Conservation (phyloP, 23 red algal genomes). For the Porphyridium purpureum region DNA sequence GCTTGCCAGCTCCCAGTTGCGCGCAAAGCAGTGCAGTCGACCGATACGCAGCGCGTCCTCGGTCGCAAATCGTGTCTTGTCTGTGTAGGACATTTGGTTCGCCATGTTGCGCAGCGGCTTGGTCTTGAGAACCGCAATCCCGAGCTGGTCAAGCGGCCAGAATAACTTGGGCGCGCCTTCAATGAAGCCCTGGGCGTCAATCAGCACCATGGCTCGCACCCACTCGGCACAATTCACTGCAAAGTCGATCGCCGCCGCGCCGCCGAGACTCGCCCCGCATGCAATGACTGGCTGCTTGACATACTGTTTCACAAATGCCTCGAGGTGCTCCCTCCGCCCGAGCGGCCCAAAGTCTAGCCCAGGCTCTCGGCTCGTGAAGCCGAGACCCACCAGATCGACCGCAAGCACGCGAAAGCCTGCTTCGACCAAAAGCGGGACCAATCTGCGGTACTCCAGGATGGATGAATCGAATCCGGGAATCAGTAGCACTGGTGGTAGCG, state of each 20-base stretch:
- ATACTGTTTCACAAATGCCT: too few relatives aligned
- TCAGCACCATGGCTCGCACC: not conserved
- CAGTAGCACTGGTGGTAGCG: not conserved
- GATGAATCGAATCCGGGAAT: conserved; percentile 2
- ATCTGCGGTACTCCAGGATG: not conserved
- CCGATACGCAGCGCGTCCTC: not conserved
- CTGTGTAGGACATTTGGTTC: not conserved
- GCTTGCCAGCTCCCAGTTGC: not conserved
- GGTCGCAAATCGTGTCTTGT: not conserved
- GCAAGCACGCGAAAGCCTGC: not conserved
- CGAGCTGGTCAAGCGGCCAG: not conserved
- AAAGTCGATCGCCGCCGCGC: not conserved
- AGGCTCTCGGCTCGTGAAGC: not conserved
- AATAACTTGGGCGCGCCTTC: not conserved
- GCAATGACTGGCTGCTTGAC: too few relatives aligned
- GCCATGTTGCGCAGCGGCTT: not conserved
- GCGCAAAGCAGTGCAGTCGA: not conserved
- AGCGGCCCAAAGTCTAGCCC: not conserved
- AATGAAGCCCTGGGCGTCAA: not conserved
- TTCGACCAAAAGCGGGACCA: not conserved
- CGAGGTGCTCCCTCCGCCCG: too few relatives aligned
- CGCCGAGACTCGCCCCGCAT: not conserved
- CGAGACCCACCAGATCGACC: not conserved
- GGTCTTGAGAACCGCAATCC: not conserved
- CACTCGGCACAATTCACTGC: not conserved